Evolutionary conservation across 1,284 basidiomycete genomes (phyloP), one percentile per base, ranked within the genome.

Genomic region (Kwoniella shivajii): DNA sequence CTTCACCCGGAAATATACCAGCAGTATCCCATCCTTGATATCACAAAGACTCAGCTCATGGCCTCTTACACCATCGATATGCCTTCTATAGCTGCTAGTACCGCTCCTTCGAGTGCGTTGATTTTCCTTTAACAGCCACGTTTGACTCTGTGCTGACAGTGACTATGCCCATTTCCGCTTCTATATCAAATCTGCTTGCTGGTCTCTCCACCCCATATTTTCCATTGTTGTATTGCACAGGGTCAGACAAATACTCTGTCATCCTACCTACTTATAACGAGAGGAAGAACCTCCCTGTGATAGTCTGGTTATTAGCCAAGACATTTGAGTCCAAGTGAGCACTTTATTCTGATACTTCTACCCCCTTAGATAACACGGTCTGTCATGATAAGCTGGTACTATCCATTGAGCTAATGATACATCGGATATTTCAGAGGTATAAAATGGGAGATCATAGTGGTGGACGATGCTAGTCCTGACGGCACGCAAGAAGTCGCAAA

Each of bases 221-320:
- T 11, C 7, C 42, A 33, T 4, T 47, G 5, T 33, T 47, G 13
- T 26, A 14, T 11, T 46, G 14, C 29, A 16, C 48, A 73, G 70
- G 61, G 30, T 54, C 64, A 38, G 72, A 78, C 66, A 90, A 88
- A 77, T 91, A 90, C 75, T 89, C 88, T 50, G 90, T 94, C 64
- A 93, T 94, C 69, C 82, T 94, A 11, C 92, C 92, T 39, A 94
- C 91, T 2, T 95, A 94, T 78, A 93, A 94, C 73, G 92, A 94
- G 75, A 85, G 92, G 67, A 90, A 89, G 80, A 94, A 95, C 73
- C 78, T 95, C 20, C 92, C 92, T 0, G 84, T 94, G 50, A 88
- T 94, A 60, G 75, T 90, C 24, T 93, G 89, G 88, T 80, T 93
- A 2, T 79, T 93, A 37, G 88, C 87, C 22, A 85, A 82, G 62